Evolutionary conservation across 1,139 yeast species (phyloP).

Genomic region (Blastobotrys persicus): DNA sequence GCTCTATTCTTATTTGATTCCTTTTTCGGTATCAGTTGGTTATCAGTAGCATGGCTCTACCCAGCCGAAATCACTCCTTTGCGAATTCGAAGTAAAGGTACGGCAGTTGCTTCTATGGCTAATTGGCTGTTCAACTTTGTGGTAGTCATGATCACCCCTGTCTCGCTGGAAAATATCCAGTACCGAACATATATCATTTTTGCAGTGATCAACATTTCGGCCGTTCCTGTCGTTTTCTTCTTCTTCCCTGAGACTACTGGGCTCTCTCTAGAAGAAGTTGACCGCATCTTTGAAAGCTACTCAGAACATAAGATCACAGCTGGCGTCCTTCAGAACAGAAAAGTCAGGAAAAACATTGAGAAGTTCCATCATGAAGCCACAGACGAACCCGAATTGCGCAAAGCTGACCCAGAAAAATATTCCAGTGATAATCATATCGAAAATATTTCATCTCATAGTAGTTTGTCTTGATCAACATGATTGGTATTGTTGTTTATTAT

Average conservation of each 20-base stretch:
- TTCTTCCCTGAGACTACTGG: slow-evolving; percentile 44
- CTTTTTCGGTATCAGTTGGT: slow-evolving; percentile 26
- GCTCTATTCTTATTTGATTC: slow-evolving; percentile 26
- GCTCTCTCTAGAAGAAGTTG: slow-evolving; percentile 43
- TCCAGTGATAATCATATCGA: not conserved
- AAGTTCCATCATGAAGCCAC: slow-evolving; percentile 11
- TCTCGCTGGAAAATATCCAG: slow-evolving; percentile 39
- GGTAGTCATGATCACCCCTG: slow-evolving; percentile 42
- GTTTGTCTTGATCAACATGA: not conserved
- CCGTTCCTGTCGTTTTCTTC: slow-evolving; percentile 53
- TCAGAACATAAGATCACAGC: not conserved
- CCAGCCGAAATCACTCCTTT: slow-evolving; percentile 62
- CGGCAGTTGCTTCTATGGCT: slow-evolving; percentile 40
- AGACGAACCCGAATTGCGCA: not conserved
- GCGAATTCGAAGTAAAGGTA: slow-evolving; percentile 55
- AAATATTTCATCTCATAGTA: not conserved
- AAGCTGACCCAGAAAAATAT: not conserved
- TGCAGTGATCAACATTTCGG: slow-evolving; percentile 46
- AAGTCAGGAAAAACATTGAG: not conserved
- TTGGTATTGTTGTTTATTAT: too few relatives aligned
- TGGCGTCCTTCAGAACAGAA: not conserved
- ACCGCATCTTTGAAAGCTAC: slow-evolving; percentile 25
- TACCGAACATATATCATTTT: slow-evolving; percentile 39
- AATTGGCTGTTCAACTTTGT: slow-evolving; percentile 42
- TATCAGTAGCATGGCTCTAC: slow-evolving; percentile 39